These are phyloP conservation scores for Picocystis sp. DNA, from an alignment of 163 green algal genomes.

Conservation along the genomic window DNA sequence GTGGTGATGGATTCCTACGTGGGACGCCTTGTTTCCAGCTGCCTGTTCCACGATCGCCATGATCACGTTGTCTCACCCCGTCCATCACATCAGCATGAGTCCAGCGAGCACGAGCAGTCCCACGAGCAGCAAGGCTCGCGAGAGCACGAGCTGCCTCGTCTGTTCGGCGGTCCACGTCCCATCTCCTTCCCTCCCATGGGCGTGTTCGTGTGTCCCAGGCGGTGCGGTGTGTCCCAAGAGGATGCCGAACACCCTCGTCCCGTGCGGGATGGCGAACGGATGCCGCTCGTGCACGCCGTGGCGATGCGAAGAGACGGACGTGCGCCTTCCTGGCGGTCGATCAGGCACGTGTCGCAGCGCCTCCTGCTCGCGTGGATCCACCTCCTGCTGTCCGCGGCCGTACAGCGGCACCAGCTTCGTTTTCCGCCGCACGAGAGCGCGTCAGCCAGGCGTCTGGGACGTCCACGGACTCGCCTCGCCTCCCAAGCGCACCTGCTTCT, in stretches of 20 bases:
- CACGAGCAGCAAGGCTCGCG: conserved; percentile 6
- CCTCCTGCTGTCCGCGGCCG: conserved; percentile 28
- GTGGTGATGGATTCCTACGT: no score
- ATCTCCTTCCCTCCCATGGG: conserved; percentile 19
- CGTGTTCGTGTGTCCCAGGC: conserved; percentile 26
- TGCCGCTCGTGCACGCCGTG: background rate
- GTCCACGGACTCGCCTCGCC: background rate
- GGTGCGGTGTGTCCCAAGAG: no score
- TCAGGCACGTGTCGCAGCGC: conserved; percentile 2
- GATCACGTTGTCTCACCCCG: background rate
- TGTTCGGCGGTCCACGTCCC: conserved; percentile 40
- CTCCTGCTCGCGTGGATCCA: background rate
- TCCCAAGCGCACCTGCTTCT: conserved; percentile 45
- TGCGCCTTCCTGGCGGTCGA: background rate
- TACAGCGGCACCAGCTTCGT: conserved; percentile 67
- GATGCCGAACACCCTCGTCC: conserved; percentile 9
- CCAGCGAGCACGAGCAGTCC: conserved; percentile 13
- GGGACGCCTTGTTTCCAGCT: no score
- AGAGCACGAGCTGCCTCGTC: conserved; percentile 31
- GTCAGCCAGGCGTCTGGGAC: background rate
- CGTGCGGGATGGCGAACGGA: background rate
- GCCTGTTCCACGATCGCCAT: no score
- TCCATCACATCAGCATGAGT: conserved; percentile 3
- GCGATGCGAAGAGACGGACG: background rate
- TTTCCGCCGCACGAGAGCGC: no score